Base-by-base conservation (phyloP, 2,329 filamentous ascomycete genomes). In the Pestalotiopsis sp. region DNA sequence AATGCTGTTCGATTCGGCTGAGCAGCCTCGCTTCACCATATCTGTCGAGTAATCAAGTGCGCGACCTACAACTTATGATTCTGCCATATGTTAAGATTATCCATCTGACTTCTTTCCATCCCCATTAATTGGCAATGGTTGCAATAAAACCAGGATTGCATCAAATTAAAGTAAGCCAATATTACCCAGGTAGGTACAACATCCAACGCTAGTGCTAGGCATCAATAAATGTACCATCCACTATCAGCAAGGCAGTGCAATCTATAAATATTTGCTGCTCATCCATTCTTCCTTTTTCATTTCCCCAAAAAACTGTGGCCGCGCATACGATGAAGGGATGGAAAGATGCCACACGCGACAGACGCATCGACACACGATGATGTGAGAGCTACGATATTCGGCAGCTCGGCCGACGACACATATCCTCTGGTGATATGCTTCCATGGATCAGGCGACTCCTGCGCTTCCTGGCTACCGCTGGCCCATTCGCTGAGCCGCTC, bases 361-460 rank as follows among this genome's bases (percentile, higher is more conserved):
- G 17, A 52, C 31, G 13, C 59, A 39, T 17, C 36, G 31, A 39
- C 17, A 7, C 5, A 20, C 13, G 13, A 20, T 62, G n/a, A 62
- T 36, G 31, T 12, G 9, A 36, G 12, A 5, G 59, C 31, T n/a
- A 39, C 59, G 13, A 20, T 62, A 17, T 17, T 62, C 11, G 31
- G 59, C 36, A 36, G 20, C 27, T 3, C 59, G 31, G 17, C n/a
- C 59, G 12, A 64, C 4, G 23, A 6, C 61, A 20, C n/a, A 11
- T 31, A 11, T 31, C 75, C 76, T 11, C 71, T 78, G 12, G 67
- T 76, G 12, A 75, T 78, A 27, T 78, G 74, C 69, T 77, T 77
- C 69, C 76, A 77, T 69, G 75, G 76, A 57, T 76, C 76, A 1
- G 76, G 76, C 36, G 68, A 67, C n/a, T 71, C 74, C 13, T 76